Evolutionary conservation across 257 asterid genomes (phyloP), one percentile per base, ranked within the genome.

Genomic region (Solanum tacnaense): DNA sequence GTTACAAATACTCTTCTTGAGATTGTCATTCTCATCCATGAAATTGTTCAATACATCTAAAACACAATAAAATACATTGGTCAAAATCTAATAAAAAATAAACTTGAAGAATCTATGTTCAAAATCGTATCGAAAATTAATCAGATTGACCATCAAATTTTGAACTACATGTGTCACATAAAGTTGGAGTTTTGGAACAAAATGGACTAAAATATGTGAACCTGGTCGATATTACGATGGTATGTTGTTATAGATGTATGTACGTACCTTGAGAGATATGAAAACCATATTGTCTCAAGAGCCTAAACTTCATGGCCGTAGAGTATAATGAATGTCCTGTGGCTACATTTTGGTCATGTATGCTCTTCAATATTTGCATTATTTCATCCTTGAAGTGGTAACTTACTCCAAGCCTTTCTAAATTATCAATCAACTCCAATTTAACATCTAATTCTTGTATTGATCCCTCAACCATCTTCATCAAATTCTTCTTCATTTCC

Each of bases 21-120:
- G 72, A 71, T 71, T 32, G 7, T 3, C 78, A 71, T 31, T 0
- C 3, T 0, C 25, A 3, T 71, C 41, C 41, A 7, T 71, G 87
- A 90, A 93, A 72, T 90, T 3, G 18, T 90, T 86, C 23, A 93
- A 91, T 71, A 90, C 84, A 2, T 86, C 94, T 93, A 91, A 0
- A 27, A 68, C 21, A 68, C 23, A 34, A 68, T 13, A 65, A 9
- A 10, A n/a, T n/a, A 65, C 16, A 13, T 3, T 10, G 3, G 16
- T 65, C 72, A 65, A 60, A 21, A 62, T 7, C 25, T 58, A 58
- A 58, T 15, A 49, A 49, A 49, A 49, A 49, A 15, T 15, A 13
- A 49, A 15, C 21, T 49, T 49, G 58, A 49, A 15, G 58, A 49
- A 49, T 49, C 21, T 49, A 49, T 49, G 58, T 49, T 49, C 58